A percentile compares a stretch with the other conserved stretches of the same genome.
These are phyloP conservation scores for Rickenella mellea DNA, from an alignment of 768 basidiomycete species.

Conservation along the genomic window DNA sequence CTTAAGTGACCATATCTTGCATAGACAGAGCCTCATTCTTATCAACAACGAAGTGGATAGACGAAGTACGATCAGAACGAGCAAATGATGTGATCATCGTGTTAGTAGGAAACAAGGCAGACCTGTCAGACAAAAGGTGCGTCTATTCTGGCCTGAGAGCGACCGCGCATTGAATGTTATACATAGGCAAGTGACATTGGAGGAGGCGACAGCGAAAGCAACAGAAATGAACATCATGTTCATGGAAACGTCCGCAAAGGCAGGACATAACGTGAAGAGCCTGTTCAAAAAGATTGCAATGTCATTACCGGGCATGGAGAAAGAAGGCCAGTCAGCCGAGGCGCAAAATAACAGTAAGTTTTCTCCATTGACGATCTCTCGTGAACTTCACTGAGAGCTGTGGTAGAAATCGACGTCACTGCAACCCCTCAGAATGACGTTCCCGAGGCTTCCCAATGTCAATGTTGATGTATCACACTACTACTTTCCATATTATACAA, in stretches of 20 bases:
- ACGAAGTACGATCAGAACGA: constrained; percentile 94
- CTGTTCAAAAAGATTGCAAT: constrained; percentile 99
- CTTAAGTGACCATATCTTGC: background rate
- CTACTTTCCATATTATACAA: background rate
- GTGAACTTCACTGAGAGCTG: background rate
- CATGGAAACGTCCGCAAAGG: constrained; percentile 99
- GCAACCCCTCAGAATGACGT: constrained; percentile 55
- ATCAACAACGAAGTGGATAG: constrained; percentile 98
- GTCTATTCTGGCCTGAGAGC: constrained; percentile 16
- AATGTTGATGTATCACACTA: constrained; percentile 41
- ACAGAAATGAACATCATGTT: constrained; percentile 93
- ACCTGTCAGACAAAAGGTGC: constrained; percentile 95
- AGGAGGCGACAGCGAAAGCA: constrained; percentile 89
- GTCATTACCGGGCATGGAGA: constrained; percentile 95
- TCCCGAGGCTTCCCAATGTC: constrained; percentile 82
- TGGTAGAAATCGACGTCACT: constrained; percentile 85
- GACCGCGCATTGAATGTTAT: constrained; percentile 8
- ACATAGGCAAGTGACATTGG: constrained; percentile 91
- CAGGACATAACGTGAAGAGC: constrained; percentile 98
- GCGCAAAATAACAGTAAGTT: constrained; percentile 36
- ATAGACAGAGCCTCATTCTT: constrained; percentile 97
- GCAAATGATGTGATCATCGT: constrained; percentile 98
- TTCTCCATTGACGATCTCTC: background rate
- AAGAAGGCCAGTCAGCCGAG: constrained; percentile 49
- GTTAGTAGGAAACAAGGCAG: constrained; percentile 97